These are phyloP conservation scores for Pholiota adiposa DNA, from an alignment of 1,284 basidiomycete genomes.

Conservation along the genomic window DNA sequence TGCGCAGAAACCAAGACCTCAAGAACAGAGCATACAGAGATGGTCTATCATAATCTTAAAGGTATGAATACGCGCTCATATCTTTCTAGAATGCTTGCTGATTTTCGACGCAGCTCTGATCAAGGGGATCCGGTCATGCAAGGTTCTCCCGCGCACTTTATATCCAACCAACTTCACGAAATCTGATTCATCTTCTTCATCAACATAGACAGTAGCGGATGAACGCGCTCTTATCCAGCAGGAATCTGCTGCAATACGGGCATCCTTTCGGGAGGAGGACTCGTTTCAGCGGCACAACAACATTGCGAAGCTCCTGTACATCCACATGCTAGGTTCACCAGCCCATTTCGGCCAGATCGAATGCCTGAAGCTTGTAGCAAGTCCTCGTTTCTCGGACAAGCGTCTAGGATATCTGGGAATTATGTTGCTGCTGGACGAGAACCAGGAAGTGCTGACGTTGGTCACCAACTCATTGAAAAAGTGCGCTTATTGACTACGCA, in stretches of 20 bases:
- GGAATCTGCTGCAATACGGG: constrained; percentile 97
- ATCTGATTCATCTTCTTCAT: constrained; percentile 28
- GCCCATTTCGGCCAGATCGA: constrained; percentile 99
- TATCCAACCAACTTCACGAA: constrained; percentile 16
- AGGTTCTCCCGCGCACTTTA: constrained; percentile 51
- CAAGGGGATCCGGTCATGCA: constrained; percentile 93
- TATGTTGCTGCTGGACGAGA: constrained; percentile 98
- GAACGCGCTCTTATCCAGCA: constrained; percentile 98
- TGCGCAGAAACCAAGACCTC: constrained; percentile 5
- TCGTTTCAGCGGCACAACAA: constrained; percentile 94
- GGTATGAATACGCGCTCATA: constrained; percentile 48
- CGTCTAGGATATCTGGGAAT: constrained; percentile 97
- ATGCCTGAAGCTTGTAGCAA: constrained; percentile 99
- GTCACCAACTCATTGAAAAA: constrained; percentile 99
- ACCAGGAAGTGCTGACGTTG: constrained; percentile 95
- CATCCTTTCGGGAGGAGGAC: constrained; percentile 98
- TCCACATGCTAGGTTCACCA: constrained; percentile 99
- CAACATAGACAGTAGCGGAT: constrained; percentile 90
- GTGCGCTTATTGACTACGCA: constrained; percentile 51
- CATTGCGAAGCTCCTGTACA: constrained; percentile 98
- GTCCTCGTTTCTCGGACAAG: constrained; percentile 96
- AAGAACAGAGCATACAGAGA: constrained; percentile 31
- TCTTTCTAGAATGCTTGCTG: constrained; percentile 6
- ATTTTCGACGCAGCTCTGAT: constrained; percentile 73
- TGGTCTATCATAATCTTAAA: constrained; percentile 93